Base-by-base conservation (phyloP, 2,329 filamentous ascomycete species). In the Akanthomyces lecanii region DNA sequence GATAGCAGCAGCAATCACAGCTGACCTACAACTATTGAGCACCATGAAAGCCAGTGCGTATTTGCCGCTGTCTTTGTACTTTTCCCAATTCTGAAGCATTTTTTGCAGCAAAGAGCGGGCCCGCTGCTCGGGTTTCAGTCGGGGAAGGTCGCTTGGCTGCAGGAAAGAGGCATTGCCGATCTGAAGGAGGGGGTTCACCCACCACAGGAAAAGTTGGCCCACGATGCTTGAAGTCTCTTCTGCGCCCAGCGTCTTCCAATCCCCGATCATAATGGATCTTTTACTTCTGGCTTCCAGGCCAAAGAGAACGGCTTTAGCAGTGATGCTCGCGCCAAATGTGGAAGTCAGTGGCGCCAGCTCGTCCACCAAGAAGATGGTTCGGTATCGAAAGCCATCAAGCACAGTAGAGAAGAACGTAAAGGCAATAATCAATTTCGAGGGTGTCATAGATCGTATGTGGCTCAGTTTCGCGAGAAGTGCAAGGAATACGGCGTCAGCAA, bases 401-500 rank as follows among this genome's bases (percentile, higher is more conserved):
- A 80, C 66, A 1, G 75, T 64, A 8, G 76, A 75, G 25, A 78
- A 61, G 28, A 76, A 69, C 4, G 80, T 66, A 52, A 75, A 80
- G 36, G 66, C 65, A 14, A 67, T 72, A 23, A 81, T 66, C 2
- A 80, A 58, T 1, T 74, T 68, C 0, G 78, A 80, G 0, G 78
- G 78, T 2, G 76, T 68, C 0, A 71, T 69, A 5, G 74, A 71
- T 36, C 66, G 76, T 67, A 61, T 63, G 60, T 77, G 75, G 56
- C 75, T 73, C 2, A 65, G 11, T 52, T 70, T 74, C 1, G 72
- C 74, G 16, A 76, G 64, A 0, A 67, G 44, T 2, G 64, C 54
- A 36, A 75, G 59, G 12, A 64, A 63, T 18, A 73, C 25, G 8
- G 69, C 66, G 14, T 69, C 68, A 14, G 71, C 61, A 5, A 72